These are phyloP conservation scores for Apiospora pterosperma DNA, from an alignment of 2,329 filamentous ascomycete genomes.

Conservation along the genomic window DNA sequence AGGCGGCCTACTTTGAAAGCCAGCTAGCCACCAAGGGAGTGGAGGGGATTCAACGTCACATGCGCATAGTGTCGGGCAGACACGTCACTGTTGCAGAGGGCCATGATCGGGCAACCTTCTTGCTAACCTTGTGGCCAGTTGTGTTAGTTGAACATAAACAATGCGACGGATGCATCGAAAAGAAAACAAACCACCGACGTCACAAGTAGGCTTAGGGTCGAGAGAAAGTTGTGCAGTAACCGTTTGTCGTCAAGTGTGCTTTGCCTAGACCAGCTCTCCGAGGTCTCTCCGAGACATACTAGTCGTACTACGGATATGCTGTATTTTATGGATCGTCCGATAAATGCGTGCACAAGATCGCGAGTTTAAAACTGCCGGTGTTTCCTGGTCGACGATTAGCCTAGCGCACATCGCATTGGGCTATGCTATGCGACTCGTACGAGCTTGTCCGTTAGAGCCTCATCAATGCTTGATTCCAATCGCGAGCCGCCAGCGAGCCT, in stretches of 20 bases:
- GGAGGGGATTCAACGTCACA: too few relatives aligned
- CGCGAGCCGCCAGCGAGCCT: background rate
- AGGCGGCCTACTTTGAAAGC: background rate
- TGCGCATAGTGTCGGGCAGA: too few relatives aligned
- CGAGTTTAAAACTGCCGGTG: background rate
- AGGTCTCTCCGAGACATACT: background rate
- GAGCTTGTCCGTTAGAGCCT: background rate
- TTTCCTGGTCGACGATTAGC: background rate
- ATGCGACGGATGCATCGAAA: too few relatives aligned
- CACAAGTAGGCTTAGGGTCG: background rate
- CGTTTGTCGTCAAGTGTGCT: background rate
- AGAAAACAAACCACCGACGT: background rate
- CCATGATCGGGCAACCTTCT: too few relatives aligned
- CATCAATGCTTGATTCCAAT: background rate
- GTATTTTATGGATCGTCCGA: background rate
- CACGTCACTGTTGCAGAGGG: too few relatives aligned
- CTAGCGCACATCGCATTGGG: background rate
- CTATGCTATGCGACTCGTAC: background rate
- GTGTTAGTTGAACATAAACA: too few relatives aligned
- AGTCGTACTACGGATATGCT: too few relatives aligned
- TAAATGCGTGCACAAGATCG: background rate
- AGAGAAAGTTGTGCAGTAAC: background rate
- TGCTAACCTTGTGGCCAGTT: too few relatives aligned
- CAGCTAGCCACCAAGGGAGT: background rate
- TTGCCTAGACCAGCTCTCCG: background rate